A percentile compares a stretch with the other conserved stretches of the same genome.
Conservation (phyloP, 495 filamentous ascomycete species). For the Talaromyces trachyspermus region DNA sequence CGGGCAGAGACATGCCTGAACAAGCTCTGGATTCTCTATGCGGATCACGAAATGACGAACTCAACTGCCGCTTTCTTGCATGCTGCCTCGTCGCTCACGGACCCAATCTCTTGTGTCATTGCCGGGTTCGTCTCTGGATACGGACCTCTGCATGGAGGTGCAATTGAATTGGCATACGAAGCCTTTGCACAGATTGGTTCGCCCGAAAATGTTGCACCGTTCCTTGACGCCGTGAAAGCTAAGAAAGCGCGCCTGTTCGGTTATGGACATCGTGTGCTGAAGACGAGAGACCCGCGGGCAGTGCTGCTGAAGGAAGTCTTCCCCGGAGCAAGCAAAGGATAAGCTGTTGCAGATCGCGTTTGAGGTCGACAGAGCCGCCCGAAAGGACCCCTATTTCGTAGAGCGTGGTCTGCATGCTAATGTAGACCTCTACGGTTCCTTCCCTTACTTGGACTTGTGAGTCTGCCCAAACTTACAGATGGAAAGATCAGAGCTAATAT, state of each 20-base stretch:
- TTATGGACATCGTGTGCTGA: constrained; percentile 54
- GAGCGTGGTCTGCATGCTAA: constrained; percentile 44
- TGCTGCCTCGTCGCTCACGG: constrained; percentile 27
- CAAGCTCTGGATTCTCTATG: constrained; percentile 19
- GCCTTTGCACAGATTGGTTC: constrained; percentile 38
- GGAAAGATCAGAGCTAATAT: too few species aligned
- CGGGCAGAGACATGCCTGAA: constrained; percentile 17
- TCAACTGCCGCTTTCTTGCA: constrained; percentile 26
- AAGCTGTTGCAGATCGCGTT: constrained; percentile 45
- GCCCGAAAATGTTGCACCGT: constrained; percentile 36
- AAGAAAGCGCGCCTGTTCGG: constrained; percentile 48
- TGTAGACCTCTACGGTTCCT: constrained; percentile 50
- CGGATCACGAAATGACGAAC: constrained; percentile 30
- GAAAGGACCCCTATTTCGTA: constrained; percentile 45
- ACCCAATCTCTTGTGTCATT: constrained; percentile 36
- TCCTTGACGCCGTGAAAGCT: constrained; percentile 44
- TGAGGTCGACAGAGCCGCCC: constrained; percentile 41
- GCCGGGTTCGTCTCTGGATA: constrained; percentile 42
- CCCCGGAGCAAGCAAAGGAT: too few species aligned
- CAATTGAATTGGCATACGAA: constrained; percentile 49
- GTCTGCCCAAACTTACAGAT: too few species aligned
- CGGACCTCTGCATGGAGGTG: constrained; percentile 52
- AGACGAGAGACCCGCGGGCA: constrained; percentile 45
- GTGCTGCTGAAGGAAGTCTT: constrained; percentile 38
- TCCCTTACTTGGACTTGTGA: constrained; percentile 49